Base-by-base conservation (phyloP, 2,329 filamentous ascomycete species). In the Mollisia scopiformis region DNA sequence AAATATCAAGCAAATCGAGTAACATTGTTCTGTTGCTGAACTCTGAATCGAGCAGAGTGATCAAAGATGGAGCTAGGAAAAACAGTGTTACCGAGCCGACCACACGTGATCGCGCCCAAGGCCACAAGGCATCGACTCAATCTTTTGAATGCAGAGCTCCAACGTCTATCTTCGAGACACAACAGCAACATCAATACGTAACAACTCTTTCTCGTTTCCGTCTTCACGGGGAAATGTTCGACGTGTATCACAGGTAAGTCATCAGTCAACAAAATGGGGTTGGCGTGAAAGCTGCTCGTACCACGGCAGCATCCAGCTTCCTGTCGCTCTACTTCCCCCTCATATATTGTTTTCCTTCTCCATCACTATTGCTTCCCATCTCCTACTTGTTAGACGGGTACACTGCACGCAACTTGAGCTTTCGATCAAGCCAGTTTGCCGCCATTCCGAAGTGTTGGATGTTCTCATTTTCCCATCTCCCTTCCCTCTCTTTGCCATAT, bases 281-380 rank as follows among this genome's bases (percentile, higher is more conserved):
- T 65, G 66, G 64, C 55, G 66, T 66, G 61, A 61, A 55, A 57
- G 64, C 53, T 60, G 66, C 58, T 57, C 57, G 58, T 60, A 43
- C 57, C 19, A 60, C 55, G 35, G 35, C 59, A 37, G 37, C 39
- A 57, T 60, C 53, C 49, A 50, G 58, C 58, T 39, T 62, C 39
- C 51, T 13, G 13, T 19, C 23, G 21, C 31, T 27, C 14, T 50
- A 33, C 27, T 13, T 33, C 13, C 33, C 23, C 46, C 28, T 59
- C 53, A 21, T 35, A 62, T 62, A 62, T 62, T 23, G 53, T 23
- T 51, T 21, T 55, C 19, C 57, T 43, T 65, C 59, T 63, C 46
- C 49, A 37, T 50, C 56, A 55, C 13, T 31, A 52, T 55, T 47
- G 2, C 49, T 30, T 43, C 66, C 63, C 43, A 27, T 57, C 37